These are phyloP conservation scores for Malus orientalis DNA, from an alignment of 306 rosid species.

Conservation along the genomic window DNA sequence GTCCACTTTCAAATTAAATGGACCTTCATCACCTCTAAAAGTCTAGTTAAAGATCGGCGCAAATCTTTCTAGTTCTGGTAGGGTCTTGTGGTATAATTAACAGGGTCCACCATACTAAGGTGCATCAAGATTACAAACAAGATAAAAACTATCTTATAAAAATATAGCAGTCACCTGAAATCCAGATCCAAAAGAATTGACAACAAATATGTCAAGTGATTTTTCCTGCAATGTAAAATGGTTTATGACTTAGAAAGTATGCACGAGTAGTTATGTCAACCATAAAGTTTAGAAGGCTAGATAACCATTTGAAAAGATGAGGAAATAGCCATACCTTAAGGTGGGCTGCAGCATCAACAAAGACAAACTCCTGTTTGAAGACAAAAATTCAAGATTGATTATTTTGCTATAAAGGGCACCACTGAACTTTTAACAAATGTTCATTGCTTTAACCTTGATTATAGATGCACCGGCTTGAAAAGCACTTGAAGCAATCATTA, in stretches of 20 bases:
- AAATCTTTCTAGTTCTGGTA: neutral
- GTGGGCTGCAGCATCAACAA: slow-evolving; percentile 49
- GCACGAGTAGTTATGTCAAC: slow-evolving; percentile 5
- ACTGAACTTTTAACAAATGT: slow-evolving; percentile 12
- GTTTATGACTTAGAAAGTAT: slow-evolving; percentile 4
- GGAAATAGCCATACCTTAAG: slow-evolving; percentile 41
- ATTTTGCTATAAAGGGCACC: slow-evolving; percentile 12
- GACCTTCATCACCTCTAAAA: neutral
- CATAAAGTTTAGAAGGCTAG: neutral
- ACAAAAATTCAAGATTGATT: slow-evolving; percentile 19
- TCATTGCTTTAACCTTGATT: slow-evolving; percentile 51
- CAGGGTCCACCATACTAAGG: neutral
- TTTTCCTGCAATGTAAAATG: slow-evolving; percentile 53
- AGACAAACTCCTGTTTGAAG: slow-evolving; percentile 57
- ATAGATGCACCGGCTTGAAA: slow-evolving; percentile 92
- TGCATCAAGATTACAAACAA: neutral
- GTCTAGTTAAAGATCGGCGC: neutral
- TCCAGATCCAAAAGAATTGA: slow-evolving; percentile 90
- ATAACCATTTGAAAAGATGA: neutral
- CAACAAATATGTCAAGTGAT: slow-evolving; percentile 91
- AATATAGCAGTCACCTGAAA: slow-evolving; percentile 57
- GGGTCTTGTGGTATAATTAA: neutral
- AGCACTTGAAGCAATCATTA: slow-evolving; percentile 77
- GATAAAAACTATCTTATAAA: neutral
- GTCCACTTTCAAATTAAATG: neutral